These are phyloP conservation scores for Pythium phragmiticola DNA, from an alignment of 352 stramenopile genomes.

Conservation along the genomic window DNA sequence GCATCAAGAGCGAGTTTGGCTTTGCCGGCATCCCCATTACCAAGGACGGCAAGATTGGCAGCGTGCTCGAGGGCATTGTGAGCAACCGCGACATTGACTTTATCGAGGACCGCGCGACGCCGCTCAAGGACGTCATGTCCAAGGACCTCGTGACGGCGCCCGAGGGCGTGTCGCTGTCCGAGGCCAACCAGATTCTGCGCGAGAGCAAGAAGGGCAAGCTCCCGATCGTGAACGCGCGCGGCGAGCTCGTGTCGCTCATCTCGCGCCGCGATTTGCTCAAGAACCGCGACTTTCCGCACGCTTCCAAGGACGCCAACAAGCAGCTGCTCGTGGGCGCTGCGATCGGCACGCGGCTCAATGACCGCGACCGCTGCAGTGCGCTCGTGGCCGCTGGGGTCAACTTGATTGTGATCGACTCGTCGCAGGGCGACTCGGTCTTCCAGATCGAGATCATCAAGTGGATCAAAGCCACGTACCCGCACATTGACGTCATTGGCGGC, in stretches of 20 bases:
- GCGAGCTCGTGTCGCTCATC: slow-evolving; percentile 98
- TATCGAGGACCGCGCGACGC: slow-evolving; percentile 91
- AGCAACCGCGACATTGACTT: slow-evolving; percentile 99
- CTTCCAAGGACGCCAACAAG: slow-evolving; percentile 98
- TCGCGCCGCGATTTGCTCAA: slow-evolving; percentile 98
- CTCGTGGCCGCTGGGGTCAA: slow-evolving; percentile 96
- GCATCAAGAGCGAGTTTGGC: slow-evolving; percentile 94
- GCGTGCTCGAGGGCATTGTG: slow-evolving; percentile 98
- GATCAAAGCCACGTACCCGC: slow-evolving; percentile 95
- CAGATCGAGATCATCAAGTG: slow-evolving; percentile 90
- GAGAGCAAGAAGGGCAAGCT: slow-evolving; percentile 99
- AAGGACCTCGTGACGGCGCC: slow-evolving; percentile 91
- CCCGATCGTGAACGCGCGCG: slow-evolving; percentile 97
- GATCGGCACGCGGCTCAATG: slow-evolving; percentile 97
- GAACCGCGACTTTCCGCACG: slow-evolving; percentile 96
- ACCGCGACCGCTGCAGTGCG: slow-evolving; percentile 92
- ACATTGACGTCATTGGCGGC: slow-evolving; percentile 98
- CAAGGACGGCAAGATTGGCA: slow-evolving; percentile 96
- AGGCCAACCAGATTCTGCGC: slow-evolving; percentile 98
- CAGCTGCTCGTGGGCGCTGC: slow-evolving; percentile 97
- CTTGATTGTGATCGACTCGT: slow-evolving; percentile 99
- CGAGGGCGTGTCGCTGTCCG: slow-evolving; percentile 93
- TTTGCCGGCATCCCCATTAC: slow-evolving; percentile 99
- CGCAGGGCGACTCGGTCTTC: slow-evolving; percentile 97
- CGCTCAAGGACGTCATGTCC: slow-evolving; percentile 84